Evolutionary conservation across 202 grass and related monocot genomes (phyloP).

Genomic region (Bolboschoenoplectus hybrid): DNA sequence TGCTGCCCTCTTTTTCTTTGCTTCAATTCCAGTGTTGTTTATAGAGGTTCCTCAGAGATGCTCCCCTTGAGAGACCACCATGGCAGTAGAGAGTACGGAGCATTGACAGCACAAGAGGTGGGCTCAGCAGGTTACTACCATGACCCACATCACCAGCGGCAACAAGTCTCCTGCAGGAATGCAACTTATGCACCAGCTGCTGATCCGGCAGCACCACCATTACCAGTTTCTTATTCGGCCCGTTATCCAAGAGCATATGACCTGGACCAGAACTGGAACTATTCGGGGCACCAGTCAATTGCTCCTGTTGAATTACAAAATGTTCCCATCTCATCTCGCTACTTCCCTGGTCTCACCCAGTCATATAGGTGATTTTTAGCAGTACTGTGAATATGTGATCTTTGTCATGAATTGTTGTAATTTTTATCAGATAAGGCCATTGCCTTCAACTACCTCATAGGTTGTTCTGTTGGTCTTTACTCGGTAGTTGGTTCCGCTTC

Average conservation of each 20-base stretch:
- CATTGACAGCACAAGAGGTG: not conserved
- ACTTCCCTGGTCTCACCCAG: conserved; percentile 22
- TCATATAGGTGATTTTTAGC: conserved; percentile 40
- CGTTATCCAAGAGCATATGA: conserved; percentile 29
- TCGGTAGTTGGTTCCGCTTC: not conserved
- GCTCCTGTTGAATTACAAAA: not conserved
- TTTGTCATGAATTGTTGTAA: not conserved
- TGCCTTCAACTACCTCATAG: not conserved
- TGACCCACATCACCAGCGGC: conserved; percentile 12
- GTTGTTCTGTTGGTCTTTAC: not conserved
- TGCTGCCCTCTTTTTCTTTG: not conserved
- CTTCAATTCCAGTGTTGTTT: conserved; percentile 11
- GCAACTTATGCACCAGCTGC: not conserved
- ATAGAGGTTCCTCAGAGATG: conserved; percentile 29
- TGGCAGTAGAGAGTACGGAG: conserved; percentile 30
- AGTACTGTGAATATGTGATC: not conserved
- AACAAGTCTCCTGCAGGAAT: not conserved
- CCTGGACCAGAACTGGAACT: not conserved
- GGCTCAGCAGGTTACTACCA: conserved; percentile 3
- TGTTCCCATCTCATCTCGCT: conserved; percentile 36
- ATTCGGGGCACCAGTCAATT: conserved; percentile 16
- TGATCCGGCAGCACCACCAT: not conserved
- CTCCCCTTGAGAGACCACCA: not conserved
- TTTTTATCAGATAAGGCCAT: not conserved
- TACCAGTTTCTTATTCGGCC: conserved; percentile 23